Base-by-base conservation (phyloP, 1,139 yeast genomes). In the Scheffersomyces parashehatae region DNA sequence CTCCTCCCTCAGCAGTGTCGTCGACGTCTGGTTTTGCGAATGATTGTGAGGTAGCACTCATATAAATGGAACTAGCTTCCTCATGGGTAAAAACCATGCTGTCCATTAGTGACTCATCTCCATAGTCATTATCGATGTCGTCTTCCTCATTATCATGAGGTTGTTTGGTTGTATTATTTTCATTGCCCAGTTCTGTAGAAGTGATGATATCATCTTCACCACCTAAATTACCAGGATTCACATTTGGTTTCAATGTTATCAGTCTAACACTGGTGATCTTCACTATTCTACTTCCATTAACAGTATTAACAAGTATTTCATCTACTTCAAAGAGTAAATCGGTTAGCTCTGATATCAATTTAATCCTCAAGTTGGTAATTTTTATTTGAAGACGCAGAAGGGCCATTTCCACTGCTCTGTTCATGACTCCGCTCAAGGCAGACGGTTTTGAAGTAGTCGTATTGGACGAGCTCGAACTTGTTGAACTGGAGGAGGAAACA, bases 11-110 rank as follows among this genome's bases (percentile, higher is more conserved):
- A 14, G 3, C 35, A 14, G 9, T 20, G 20, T 7, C 20, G 20
- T 13, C 10, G 35, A 10, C 12, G 52, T 48, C 43, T n/a, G 39
- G 47, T 46, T 50, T 59, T 46, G 44, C 62, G 51, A 70, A 66
- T 3, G 73, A 54, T 46, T 66, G 69, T 0, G 85, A 82, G 2
- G 82, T 70, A 1, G 97, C 96, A 63, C 96, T 88, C 91, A 88
- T 82, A 58, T 88, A 89, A 29, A 89, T 76, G 1, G 95, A 83
- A 38, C 82, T 77, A 2, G 87, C 85, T 49, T 85, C 86, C 41
- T 79, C 83, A 42, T 81, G 85, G 0, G 93, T 82, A 54, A 83
- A 83, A 33, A 82, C 71, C 67, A 82, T 76, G 53, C 90, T 83
- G 39, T 81, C 79, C 66, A 79, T 67, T 45, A 87, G 55, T 0